Conservation (phyloP, 768 basidiomycete genomes). For the Postia placenta region DNA sequence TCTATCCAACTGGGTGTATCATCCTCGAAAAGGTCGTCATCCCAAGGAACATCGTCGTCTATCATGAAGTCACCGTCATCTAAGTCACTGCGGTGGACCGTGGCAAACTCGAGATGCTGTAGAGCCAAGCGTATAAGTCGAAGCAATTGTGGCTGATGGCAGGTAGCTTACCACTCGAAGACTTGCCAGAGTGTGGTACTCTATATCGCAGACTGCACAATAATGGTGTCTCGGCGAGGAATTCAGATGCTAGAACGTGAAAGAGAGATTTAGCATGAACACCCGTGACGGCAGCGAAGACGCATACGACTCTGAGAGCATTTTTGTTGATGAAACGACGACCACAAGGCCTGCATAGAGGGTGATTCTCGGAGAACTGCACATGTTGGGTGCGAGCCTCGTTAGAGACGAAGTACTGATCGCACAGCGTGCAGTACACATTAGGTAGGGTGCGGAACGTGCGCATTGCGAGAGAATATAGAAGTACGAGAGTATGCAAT, state of each 20-base stretch:
- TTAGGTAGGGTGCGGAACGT: no score
- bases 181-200: constrained; percentile 24
- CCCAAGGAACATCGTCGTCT: constrained; percentile 15
- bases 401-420: constrained; percentile 24
- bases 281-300: no score
- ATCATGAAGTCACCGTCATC: constrained; percentile 14
- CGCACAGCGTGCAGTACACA: constrained; percentile 33
- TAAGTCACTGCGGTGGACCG: constrained; percentile 23
- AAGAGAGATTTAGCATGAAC: no score
- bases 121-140: neutral
- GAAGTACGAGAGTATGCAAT: no score
- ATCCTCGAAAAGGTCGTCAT: constrained; percentile 18
- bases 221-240: constrained; percentile 25
- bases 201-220: constrained; percentile 24
- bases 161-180: constrained; percentile 20
- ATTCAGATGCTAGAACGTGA: constrained; percentile 23
- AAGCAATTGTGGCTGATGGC: neutral
- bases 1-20: constrained; percentile 27
- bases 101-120: constrained; percentile 25
- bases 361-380: constrained; percentile 23
- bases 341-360: constrained; percentile 24
- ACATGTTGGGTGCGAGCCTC: constrained; percentile 25
- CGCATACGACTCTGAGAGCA: constrained; percentile 23
- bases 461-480: no score
- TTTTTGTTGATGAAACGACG: constrained; percentile 28